Evolutionary conservation across 192 early-diverging fungal species (phyloP).

Genomic region (Coemansia sp.): DNA sequence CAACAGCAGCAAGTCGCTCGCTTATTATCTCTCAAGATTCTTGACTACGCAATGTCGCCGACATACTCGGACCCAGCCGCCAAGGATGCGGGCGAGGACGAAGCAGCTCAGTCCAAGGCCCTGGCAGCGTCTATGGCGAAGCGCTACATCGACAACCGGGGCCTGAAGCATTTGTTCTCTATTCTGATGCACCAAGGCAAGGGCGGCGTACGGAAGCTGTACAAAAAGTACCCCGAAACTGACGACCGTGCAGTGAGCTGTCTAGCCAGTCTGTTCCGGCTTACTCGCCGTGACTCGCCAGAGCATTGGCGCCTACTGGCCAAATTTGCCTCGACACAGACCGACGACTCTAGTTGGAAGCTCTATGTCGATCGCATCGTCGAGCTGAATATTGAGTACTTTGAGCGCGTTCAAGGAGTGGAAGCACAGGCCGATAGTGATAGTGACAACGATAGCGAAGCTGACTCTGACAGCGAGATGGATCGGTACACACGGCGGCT

Average conservation of each 20-base stretch:
- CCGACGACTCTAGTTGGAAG: constrained; percentile 66
- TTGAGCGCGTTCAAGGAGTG: constrained; percentile 62
- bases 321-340: constrained; percentile 71
- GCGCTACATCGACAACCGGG: constrained; percentile 80
- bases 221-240: constrained; percentile 75
- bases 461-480: constrained; percentile 59
- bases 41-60: constrained; percentile 78
- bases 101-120: background rate
- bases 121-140: constrained; percentile 54
- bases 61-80: background rate
- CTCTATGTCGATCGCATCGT: constrained; percentile 84
- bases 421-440: constrained; percentile 60
- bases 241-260: constrained; percentile 91
- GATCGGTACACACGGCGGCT: constrained; percentile 71
- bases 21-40: constrained; percentile 83
- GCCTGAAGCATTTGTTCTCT: constrained; percentile 85
- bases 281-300: constrained; percentile 63
- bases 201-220: constrained; percentile 77
- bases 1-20: constrained; percentile 77
- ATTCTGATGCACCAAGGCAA: constrained; percentile 79
- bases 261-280: constrained; percentile 77
- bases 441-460: constrained; percentile 59
- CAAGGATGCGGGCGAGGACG: background rate
- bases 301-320: constrained; percentile 71
- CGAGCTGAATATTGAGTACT: constrained; percentile 75